Conservation (phyloP, 2,329 filamentous ascomycete species). For the Dendryphion nanum region DNA sequence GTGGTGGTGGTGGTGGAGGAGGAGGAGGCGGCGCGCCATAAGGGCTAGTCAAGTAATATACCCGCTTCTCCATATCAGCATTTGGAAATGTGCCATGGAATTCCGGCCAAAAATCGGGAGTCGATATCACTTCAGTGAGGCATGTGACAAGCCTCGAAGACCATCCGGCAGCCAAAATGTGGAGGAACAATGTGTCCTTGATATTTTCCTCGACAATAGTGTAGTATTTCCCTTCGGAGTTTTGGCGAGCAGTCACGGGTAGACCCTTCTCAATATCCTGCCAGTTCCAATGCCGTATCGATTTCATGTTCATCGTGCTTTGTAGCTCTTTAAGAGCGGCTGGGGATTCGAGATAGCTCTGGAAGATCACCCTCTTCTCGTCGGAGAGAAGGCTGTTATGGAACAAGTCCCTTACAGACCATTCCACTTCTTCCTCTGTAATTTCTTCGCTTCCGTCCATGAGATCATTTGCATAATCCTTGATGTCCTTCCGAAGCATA, state of each 20-base stretch:
- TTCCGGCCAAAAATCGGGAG: slow-evolving; percentile 3
- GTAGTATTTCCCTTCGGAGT: slow-evolving; percentile 20
- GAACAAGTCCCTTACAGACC: slow-evolving; percentile 51
- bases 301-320: slow-evolving; percentile 22
- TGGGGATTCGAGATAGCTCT: slow-evolving; percentile 23
- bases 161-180: slow-evolving; percentile 21
- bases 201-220: slow-evolving; percentile 26
- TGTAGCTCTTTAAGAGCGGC: slow-evolving; percentile 21
- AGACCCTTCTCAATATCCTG: slow-evolving; percentile 19
- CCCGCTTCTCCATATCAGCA: slow-evolving; percentile 2
- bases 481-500: slow-evolving; percentile 12
- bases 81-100: neutral
- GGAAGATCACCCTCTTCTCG: slow-evolving; percentile 43
- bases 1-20: neutral
- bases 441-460: slow-evolving; percentile 31
- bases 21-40: slow-evolving; percentile 5
- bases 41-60: slow-evolving; percentile 18
- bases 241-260: slow-evolving; percentile 18
- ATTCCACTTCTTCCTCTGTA: slow-evolving; percentile 42
- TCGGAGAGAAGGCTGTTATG: slow-evolving; percentile 49
- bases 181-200: slow-evolving; percentile 27
- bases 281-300: slow-evolving; percentile 25
- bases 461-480: slow-evolving; percentile 12
- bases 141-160: slow-evolving; percentile 17
- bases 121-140: slow-evolving; percentile 5